Evolutionary conservation across 306 rosid genomes (phyloP).

Genomic region (Styphnolobium japonicum): DNA sequence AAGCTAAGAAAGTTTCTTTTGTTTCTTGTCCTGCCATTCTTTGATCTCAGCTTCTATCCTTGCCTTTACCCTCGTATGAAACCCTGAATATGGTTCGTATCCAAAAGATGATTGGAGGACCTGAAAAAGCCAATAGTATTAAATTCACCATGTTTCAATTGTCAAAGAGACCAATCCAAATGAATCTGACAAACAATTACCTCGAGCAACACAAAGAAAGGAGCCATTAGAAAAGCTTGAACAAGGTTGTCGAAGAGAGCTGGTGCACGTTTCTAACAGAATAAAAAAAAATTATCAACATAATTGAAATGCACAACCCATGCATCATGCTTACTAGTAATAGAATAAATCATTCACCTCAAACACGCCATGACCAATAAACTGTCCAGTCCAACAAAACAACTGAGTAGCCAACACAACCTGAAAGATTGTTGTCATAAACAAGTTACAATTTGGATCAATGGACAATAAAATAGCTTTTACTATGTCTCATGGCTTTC

Average conservation of each 20-base stretch:
- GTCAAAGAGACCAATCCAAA: background rate
- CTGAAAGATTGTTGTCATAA: constrained; percentile 37
- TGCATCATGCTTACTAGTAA: background rate
- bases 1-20: constrained; percentile 50
- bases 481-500: background rate
- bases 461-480: background rate
- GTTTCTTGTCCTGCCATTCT: constrained; percentile 66
- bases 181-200: constrained; percentile 29
- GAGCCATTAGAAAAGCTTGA: constrained; percentile 89
- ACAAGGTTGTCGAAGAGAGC: constrained; percentile 82
- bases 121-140: constrained; percentile 32
- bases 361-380: constrained; percentile 85
- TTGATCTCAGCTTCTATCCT: constrained; percentile 51
- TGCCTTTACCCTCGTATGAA: constrained; percentile 55
- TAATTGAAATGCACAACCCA: background rate
- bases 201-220: constrained; percentile 82
- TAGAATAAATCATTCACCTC: constrained; percentile 54
- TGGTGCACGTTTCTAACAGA: constrained; percentile 82
- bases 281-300: background rate
- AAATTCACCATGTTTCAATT: background rate
- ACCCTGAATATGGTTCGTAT: constrained; percentile 88
- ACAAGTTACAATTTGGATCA: background rate
- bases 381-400: constrained; percentile 85
- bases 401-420: constrained; percentile 73
- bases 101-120: constrained; percentile 50